These are phyloP conservation scores for Cadophora sp. DNA, from an alignment of 2,329 filamentous ascomycete species.

Conservation along the genomic window DNA sequence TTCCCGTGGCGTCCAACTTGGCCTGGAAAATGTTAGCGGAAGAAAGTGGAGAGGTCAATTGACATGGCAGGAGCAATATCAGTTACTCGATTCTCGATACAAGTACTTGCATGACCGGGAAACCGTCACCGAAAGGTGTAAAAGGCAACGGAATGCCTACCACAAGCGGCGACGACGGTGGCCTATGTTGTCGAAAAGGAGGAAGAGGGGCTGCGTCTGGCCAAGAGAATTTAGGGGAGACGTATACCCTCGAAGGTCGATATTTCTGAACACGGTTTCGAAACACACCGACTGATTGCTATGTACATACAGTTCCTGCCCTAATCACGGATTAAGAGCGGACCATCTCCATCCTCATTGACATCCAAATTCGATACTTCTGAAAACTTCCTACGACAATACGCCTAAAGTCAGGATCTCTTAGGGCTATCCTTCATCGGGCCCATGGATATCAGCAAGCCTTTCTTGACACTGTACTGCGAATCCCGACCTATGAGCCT, in stretches of 20 bases:
- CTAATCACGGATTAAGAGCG: background rate
- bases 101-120: constrained; percentile 35
- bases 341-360: background rate
- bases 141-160: constrained; percentile 26
- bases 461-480: background rate
- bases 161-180: background rate
- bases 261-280: background rate
- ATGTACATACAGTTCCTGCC: background rate
- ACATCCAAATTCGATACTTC: constrained; percentile 11
- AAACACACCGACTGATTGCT: background rate
- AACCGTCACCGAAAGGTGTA: constrained; percentile 29
- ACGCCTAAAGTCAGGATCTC: background rate
- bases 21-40: constrained; percentile 27
- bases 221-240: background rate
- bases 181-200: background rate
- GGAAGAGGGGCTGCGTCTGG: background rate
- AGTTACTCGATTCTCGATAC: constrained; percentile 31
- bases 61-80: constrained; percentile 29
- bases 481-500: background rate
- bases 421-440: background rate
- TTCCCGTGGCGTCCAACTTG: constrained; percentile 28
- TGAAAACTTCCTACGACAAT: background rate
- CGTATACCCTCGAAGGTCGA: background rate
- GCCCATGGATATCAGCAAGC: background rate
- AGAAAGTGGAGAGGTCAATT: constrained; percentile 20